Evolutionary conservation across 1,139 yeast genomes (phyloP).

Genomic region (Yamadazyma blattariae): DNA sequence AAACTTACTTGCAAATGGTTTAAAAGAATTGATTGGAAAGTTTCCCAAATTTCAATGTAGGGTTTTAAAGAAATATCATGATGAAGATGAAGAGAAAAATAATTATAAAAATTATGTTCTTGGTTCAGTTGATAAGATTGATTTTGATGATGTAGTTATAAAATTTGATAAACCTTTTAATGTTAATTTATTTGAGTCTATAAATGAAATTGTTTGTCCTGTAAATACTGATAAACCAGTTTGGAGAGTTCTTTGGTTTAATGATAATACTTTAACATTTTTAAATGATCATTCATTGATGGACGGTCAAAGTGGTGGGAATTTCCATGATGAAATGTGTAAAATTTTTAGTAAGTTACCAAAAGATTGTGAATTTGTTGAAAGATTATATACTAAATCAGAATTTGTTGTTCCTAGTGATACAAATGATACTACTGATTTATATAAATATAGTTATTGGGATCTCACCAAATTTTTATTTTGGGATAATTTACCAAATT

Average conservation of each 20-base stretch:
- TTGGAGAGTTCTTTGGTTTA: slow-evolving; percentile 27
- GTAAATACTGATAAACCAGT: slow-evolving; percentile 21
- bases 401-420: background rate
- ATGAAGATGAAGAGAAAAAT: slow-evolving; percentile 1
- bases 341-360: slow-evolving; percentile 7
- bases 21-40: slow-evolving; percentile 18
- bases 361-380: background rate
- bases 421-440: background rate
- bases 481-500: slow-evolving; percentile 5
- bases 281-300: slow-evolving; percentile 31
- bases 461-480: background rate
- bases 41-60: slow-evolving; percentile 23
- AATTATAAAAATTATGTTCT: slow-evolving; percentile 17
- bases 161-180: slow-evolving; percentile 16
- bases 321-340: slow-evolving; percentile 25
- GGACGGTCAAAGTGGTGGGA: slow-evolving; percentile 34
- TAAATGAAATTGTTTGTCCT: slow-evolving; percentile 18
- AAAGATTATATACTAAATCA: background rate
- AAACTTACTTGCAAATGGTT: slow-evolving; percentile 23
- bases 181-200: slow-evolving; percentile 13
- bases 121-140: slow-evolving; percentile 18
- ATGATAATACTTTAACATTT: slow-evolving; percentile 22
- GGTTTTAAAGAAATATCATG: slow-evolving; percentile 13
- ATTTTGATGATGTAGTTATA: slow-evolving; percentile 25
- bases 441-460: slow-evolving; percentile 1